phyloP scores from a whole-genome alignment of 805 yeast genomes.

The Candida xiaguanensis region DNA sequence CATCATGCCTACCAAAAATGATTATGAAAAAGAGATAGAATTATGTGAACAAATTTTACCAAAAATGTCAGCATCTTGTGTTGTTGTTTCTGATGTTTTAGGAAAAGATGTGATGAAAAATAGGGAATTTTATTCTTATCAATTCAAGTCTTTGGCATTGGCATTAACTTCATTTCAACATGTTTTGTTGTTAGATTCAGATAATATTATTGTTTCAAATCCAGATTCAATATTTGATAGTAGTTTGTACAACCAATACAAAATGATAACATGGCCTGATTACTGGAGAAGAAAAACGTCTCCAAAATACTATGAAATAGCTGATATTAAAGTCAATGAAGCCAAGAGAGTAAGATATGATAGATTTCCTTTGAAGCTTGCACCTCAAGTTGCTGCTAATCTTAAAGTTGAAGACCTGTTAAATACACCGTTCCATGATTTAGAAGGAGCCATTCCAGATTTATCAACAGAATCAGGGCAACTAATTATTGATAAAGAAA shows the following conservation, averaged over 20 bases:
- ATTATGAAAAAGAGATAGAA: slow-evolving; percentile 28
- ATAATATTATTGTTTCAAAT: slow-evolving; percentile 25
- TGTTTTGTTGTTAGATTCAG: slow-evolving; percentile 32
- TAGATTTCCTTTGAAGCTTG: slow-evolving; percentile 21
- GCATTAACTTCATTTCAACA: slow-evolving; percentile 33
- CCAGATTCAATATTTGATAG: slow-evolving; percentile 30
- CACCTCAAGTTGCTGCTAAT: slow-evolving; percentile 11
- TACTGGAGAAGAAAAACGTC: slow-evolving; percentile 38
- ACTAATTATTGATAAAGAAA: slow-evolving; percentile 51
- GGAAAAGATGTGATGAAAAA: slow-evolving; percentile 47
- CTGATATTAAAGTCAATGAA: slow-evolving; percentile 28
- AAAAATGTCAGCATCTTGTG: slow-evolving; percentile 59
- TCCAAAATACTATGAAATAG: slow-evolving; percentile 42
- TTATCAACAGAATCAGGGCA: slow-evolving; percentile 71
- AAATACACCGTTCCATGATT: slow-evolving; percentile 53
- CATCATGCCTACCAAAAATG: slow-evolving; percentile 30
- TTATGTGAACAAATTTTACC: slow-evolving; percentile 64
- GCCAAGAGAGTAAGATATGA: slow-evolving; percentile 23
- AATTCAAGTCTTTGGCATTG: slow-evolving; percentile 58
- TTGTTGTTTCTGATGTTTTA: slow-evolving; percentile 45
- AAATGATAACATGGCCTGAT: slow-evolving; percentile 43
- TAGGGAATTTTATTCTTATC: slow-evolving; percentile 55
- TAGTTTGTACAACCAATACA: slow-evolving; percentile 23
- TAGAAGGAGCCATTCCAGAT: slow-evolving; percentile 66
- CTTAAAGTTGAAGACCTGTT: slow-evolving; percentile 11